These are phyloP conservation scores for Galerina sulciceps DNA, from an alignment of 768 basidiomycete genomes.

Conservation along the genomic window DNA sequence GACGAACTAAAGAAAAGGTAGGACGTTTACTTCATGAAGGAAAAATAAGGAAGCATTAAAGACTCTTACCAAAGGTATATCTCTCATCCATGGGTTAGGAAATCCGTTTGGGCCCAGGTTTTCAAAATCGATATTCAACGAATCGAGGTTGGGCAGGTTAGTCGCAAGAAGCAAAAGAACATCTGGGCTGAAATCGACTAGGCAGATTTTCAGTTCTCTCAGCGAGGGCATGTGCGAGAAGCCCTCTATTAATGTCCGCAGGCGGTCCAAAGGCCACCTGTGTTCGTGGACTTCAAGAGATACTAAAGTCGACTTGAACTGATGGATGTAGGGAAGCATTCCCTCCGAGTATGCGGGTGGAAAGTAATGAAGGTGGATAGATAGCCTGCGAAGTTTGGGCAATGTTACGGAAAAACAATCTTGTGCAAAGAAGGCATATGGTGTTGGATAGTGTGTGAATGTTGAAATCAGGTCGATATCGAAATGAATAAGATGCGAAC, in stretches of 20 bases:
- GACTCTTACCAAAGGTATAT: conserved; percentile 1
- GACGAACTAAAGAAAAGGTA: conserved; percentile 1
- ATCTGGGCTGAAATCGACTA: conserved; percentile 1
- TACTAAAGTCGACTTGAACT: conserved; percentile 7
- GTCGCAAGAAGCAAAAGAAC: conserved; percentile 1
- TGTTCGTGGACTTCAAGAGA: conserved; percentile 7
- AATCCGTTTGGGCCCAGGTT: background rate
- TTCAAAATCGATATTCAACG: conserved; percentile 10
- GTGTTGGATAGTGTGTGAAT: background rate
- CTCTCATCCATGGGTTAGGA: background rate
- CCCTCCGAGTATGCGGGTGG: conserved; percentile 1
- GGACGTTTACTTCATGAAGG: background rate
- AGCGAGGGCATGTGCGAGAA: background rate
- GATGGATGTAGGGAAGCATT: conserved; percentile 10
- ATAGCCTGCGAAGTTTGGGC: conserved; percentile 9
- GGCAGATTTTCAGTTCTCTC: conserved; percentile 3
- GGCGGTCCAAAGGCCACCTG: background rate
- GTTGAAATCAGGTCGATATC: conserved; percentile 5
- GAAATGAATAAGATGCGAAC: conserved; percentile 17
- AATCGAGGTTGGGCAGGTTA: conserved; percentile 8
- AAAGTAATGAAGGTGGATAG: conserved; percentile 8
- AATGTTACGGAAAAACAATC: conserved; percentile 12
- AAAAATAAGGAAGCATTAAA: background rate
- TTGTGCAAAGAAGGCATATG: conserved; percentile 13
- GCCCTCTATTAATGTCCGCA: conserved; percentile 1